These are phyloP conservation scores for Suillus paluster DNA, from an alignment of 768 basidiomycete species.

Conservation along the genomic window DNA sequence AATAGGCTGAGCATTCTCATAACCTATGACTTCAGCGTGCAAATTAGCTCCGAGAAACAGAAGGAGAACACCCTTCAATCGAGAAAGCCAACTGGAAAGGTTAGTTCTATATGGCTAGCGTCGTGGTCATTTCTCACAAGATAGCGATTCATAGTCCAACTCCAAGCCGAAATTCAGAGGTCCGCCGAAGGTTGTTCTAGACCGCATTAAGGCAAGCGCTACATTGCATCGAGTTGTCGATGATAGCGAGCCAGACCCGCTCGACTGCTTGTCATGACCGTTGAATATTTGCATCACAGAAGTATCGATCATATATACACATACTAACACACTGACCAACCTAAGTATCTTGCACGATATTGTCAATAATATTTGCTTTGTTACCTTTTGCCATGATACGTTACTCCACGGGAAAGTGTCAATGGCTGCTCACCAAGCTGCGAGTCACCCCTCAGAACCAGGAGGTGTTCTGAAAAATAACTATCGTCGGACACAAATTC, in stretches of 20 bases:
- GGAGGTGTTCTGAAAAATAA: not conserved
- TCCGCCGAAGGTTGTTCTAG: slow-evolving; percentile 44
- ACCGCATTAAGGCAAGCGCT: slow-evolving; percentile 39
- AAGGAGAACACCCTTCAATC: slow-evolving; percentile 38
- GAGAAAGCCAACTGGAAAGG: slow-evolving; percentile 11
- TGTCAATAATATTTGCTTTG: slow-evolving; percentile 7
- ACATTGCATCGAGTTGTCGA: slow-evolving; percentile 22
- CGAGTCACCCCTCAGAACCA: not conserved
- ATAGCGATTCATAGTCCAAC: slow-evolving; percentile 6
- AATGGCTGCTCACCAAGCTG: too few species aligned
- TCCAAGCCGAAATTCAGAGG: slow-evolving; percentile 32
- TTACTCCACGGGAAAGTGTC: too few species aligned
- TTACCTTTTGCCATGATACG: not conserved
- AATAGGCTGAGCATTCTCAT: not conserved
- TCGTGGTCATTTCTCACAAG: not conserved
- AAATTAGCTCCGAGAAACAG: slow-evolving; percentile 31
- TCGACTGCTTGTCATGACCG: slow-evolving; percentile 49
- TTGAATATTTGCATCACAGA: too few species aligned
- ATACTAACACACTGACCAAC: slow-evolving; percentile 1
- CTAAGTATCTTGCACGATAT: not conserved
- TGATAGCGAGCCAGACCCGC: slow-evolving; percentile 48
- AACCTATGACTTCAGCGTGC: not conserved
- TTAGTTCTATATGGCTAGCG: not conserved
- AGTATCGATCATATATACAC: slow-evolving; percentile 1
- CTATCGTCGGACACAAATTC: not conserved